Conservation (phyloP, 345 rosid species). For the Viola odorata region DNA sequence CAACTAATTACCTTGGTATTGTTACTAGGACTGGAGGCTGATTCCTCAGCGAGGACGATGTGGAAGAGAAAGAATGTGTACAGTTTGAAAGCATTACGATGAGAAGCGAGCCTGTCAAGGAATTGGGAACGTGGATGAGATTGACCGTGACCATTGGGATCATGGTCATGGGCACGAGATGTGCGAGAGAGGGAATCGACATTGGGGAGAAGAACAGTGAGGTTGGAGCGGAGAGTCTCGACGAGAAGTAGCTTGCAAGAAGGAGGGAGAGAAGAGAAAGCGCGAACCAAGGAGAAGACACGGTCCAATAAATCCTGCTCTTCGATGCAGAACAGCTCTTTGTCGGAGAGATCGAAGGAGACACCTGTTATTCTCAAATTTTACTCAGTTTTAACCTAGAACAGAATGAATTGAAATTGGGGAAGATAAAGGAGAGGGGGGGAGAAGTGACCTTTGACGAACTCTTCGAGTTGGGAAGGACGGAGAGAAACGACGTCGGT, state of each 20-base stretch:
- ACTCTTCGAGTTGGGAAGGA: slow-evolving; percentile 67
- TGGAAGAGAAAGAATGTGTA: slow-evolving; percentile 76
- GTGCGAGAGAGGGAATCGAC: slow-evolving; percentile 69
- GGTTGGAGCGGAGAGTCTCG: slow-evolving; percentile 82
- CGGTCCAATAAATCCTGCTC: slow-evolving; percentile 86
- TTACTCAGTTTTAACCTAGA: background rate
- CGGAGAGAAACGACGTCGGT: slow-evolving; percentile 52
- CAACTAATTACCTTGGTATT: slow-evolving; percentile 48
- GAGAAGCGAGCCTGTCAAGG: slow-evolving; percentile 55
- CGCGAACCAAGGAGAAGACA: slow-evolving; percentile 58
- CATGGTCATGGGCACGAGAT: slow-evolving; percentile 47
- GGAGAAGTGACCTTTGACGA: slow-evolving; percentile 64
- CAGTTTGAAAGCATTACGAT: slow-evolving; percentile 88
- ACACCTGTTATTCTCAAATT: slow-evolving; percentile 38
- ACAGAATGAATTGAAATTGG: background rate
- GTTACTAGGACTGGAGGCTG: slow-evolving; percentile 25
- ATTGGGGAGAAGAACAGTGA: slow-evolving; percentile 90
- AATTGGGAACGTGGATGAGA: slow-evolving; percentile 17
- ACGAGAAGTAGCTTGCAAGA: slow-evolving; percentile 61
- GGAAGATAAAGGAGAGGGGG: background rate
- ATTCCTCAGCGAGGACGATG: slow-evolving; percentile 60
- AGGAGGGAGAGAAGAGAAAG: slow-evolving; percentile 46
- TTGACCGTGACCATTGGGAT: slow-evolving; percentile 8
- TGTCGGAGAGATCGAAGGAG: slow-evolving; percentile 87
- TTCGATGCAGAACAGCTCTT: slow-evolving; percentile 83